Evolutionary conservation across 305 asterid species (phyloP), one percentile per base, ranked within the genome.

Genomic region (Fraxinus paxiana): DNA sequence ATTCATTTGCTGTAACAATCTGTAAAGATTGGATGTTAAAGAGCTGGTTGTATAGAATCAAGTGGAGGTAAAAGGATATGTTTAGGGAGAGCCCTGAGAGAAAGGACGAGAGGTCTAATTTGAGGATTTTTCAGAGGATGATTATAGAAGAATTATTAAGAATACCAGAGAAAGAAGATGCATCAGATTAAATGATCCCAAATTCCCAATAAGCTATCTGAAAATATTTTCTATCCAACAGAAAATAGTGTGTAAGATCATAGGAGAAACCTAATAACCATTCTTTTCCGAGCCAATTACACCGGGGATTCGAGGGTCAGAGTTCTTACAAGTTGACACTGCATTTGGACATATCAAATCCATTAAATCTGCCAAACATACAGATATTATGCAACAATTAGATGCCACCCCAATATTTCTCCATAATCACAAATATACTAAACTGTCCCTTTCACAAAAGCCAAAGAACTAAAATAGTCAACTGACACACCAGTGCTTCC

Each of bases 361-460:
- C 34, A 70, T 22, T 28, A 75, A 61, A 74, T 22, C 38, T 65
- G 24, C 84, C 71, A 81, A 56, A 33, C 41, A 4, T 33, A 35
- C 33, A 48, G 67, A 69, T 22, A 72, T 30, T 48, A 51, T 46
- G 70, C 70, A 13, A 17, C 20, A 43, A 20, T 33, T 13, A 69
- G 38, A 38, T 61, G 67, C 43, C n/a, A 54, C 7, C 35, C 78
- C 38, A 28, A 72, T 3, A 72, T 13, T 72, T 51, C 38, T 34
- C 67, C 67, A 56, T 56, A 6, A 18, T 48, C 78, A 31, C 46
- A 26, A 17, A 41, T 22, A n/a, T 0, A 75, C n/a, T 6, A 12
- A 59, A 38, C 13, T 24, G 59, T 35, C 22, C 73, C 30, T 15
- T 54, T 41, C 73, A 65, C 31, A 43, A 35, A 18, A 67, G 67